Base-by-base conservation (phyloP, 2,329 filamentous ascomycete genomes). In the Clonostachys solani region DNA sequence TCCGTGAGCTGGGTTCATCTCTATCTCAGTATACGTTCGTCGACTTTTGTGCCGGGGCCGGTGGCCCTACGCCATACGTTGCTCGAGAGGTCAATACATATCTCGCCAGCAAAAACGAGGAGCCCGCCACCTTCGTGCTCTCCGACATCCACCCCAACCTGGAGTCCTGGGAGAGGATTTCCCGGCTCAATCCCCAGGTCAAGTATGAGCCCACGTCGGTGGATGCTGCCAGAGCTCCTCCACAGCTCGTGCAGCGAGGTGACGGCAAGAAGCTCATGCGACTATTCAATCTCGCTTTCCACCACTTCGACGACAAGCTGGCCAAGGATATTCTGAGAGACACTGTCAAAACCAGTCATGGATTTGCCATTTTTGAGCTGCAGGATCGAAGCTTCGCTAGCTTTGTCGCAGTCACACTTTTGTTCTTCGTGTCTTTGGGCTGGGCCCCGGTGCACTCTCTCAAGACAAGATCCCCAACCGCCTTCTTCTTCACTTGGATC, bases 11-110 rank as follows among this genome's bases (percentile, higher is more conserved):
- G 13, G 71, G 73, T 35, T 50, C 58, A 6, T 58, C 68, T 23
- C 67, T 80, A 2, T 65, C 71, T 16, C 63, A 69, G 3, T 83
- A 86, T 62, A 81, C 77, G 16, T 83, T 87, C 55, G 76, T 91
- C 51, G 87, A 92, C 67, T 88, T 90, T 64, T 89, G 86, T 62
- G 84, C 86, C 3, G 87, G 87, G 45, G 83, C 78, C 13, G 87
- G 87, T 38, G 87, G 87, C 0, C 85, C 85, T 1, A 88, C 83
- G 2, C 84, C 83, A 1, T 70, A 68, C 37, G 81, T 88, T 44
- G 84, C 86, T 62, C 69, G 66, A 12, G 67, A 75, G 40, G 60
- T 88, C 51, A 87, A 87, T 61, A 51, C 58, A 42, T 61, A 65
- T 52, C 59, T 73, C 34, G 55, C 50, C 38, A 50, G 47, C 50